phyloP scores from a whole-genome alignment of 345 rosid genomes.

The Camelina hispida region DNA sequence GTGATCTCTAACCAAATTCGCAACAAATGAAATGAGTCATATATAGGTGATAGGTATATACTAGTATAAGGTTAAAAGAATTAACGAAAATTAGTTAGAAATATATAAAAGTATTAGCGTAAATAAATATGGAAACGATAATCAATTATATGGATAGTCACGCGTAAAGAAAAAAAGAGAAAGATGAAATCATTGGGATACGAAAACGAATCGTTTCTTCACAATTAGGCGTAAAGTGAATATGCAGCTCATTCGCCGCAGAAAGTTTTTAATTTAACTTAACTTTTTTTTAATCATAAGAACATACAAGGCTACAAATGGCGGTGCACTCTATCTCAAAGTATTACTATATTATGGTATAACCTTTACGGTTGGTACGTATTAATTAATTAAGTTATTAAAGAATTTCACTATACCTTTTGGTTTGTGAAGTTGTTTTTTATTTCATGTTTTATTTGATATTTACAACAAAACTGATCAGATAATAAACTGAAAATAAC shows the following conservation, averaged over 20 bases:
- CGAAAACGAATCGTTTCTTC: slow-evolving; percentile 39
- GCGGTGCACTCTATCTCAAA: slow-evolving; percentile 40
- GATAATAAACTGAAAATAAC: background rate
- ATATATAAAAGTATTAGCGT: background rate
- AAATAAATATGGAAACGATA: slow-evolving; percentile 8
- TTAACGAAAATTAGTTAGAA: background rate
- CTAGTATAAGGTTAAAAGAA: slow-evolving; percentile 1
- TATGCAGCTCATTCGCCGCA: slow-evolving; percentile 48
- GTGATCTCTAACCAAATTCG: background rate
- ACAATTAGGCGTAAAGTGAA: slow-evolving; percentile 45
- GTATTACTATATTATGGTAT: slow-evolving; percentile 23
- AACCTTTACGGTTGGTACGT: slow-evolving; percentile 37
- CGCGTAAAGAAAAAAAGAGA: slow-evolving; percentile 51
- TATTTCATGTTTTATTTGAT: background rate
- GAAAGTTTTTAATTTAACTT: slow-evolving; percentile 33
- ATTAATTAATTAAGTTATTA: slow-evolving; percentile 1
- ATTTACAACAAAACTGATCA: slow-evolving; percentile 10
- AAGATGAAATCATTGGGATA: slow-evolving; percentile 48
- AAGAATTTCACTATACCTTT: background rate
- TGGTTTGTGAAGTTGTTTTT: slow-evolving; percentile 10
- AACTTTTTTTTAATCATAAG: background rate
- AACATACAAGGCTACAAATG: slow-evolving; percentile 1
- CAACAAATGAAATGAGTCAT: background rate
- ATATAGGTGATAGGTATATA: background rate
- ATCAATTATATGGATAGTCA: slow-evolving; percentile 38